Percentiles rank a stretch among this genome's conserved stretches.
phyloP scores from a whole-genome alignment of 2,329 filamentous ascomycete species.

The Domatiomyces catenatus region DNA sequence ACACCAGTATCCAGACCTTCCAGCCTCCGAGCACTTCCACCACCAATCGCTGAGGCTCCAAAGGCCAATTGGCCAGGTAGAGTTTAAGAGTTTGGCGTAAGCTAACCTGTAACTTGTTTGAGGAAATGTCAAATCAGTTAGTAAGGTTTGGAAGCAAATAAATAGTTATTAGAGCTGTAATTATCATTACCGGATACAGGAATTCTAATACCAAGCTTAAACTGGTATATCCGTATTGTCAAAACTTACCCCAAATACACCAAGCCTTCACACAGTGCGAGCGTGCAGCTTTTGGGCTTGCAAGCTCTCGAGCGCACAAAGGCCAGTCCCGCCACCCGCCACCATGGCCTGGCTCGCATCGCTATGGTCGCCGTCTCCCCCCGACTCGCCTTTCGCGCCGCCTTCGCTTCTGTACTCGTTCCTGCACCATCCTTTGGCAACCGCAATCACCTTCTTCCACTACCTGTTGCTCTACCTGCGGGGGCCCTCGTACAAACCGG shows the following conservation, averaged over 20 bases:
- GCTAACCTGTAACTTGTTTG: neutral
- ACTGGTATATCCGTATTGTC: too few species aligned
- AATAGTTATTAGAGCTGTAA: too few species aligned
- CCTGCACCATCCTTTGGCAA: slow-evolving; percentile 52
- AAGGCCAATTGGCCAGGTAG: neutral
- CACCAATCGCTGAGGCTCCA: neutral
- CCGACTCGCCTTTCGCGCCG: slow-evolving; percentile 32
- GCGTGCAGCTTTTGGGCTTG: slow-evolving; percentile 9
- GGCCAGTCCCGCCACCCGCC: neutral
- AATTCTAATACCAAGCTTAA: too few species aligned
- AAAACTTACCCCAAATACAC: too few species aligned
- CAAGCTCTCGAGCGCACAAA: neutral
- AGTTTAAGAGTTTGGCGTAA: neutral
- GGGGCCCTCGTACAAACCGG: slow-evolving; percentile 46
- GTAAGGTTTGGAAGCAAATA: too few species aligned
- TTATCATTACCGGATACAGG: too few species aligned
- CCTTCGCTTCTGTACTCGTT: slow-evolving; percentile 45
- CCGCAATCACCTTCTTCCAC: slow-evolving; percentile 48
- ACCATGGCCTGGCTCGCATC: neutral
- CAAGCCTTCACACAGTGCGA: too few species aligned
- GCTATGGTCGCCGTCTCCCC: slow-evolving; percentile 7
- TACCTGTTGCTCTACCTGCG: slow-evolving; percentile 51
- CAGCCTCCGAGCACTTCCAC: neutral
- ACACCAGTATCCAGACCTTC: neutral
- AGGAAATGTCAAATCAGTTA: too few species aligned